A percentile compares a stretch with the other conserved stretches of the same genome.
phyloP scores from a whole-genome alignment of 768 basidiomycete species.

The Rhodotorula babjevae region DNA sequence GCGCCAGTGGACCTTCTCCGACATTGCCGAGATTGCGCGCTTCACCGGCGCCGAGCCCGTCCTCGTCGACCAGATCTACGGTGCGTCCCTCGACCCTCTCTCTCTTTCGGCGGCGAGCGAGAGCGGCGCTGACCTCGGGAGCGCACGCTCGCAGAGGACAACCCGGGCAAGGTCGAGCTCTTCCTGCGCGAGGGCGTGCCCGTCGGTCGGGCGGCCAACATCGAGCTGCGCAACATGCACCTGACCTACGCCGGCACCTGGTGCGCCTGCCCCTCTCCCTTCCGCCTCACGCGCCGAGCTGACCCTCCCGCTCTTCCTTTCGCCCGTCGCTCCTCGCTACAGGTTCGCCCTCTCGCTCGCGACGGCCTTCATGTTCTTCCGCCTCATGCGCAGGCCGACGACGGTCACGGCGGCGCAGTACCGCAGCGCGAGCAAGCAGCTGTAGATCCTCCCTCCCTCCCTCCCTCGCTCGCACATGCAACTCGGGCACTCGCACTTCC shows the following conservation, averaged over 20 bases:
- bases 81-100: background rate
- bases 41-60: constrained; percentile 66
- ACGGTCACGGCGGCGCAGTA: constrained; percentile 7
- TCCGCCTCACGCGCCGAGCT: background rate
- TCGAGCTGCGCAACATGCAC: constrained; percentile 90
- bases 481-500: no score
- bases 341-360: constrained; percentile 88
- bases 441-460: background rate
- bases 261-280: constrained; percentile 49
- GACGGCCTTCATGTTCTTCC: constrained; percentile 71
- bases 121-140: background rate
- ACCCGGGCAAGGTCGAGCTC: constrained; percentile 65
- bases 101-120: background rate
- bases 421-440: constrained; percentile 7
- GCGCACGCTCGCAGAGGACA: constrained; percentile 58
- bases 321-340: constrained; percentile 52
- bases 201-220: constrained; percentile 71
- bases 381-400: constrained; percentile 20
- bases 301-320: constrained; percentile 51
- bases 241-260: constrained; percentile 92
- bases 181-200: constrained; percentile 69
- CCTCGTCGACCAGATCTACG: constrained; percentile 79
- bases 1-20: constrained; percentile 88
- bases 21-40: constrained; percentile 73
- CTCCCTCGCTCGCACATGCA: no score